Base-by-base conservation (phyloP, 805 yeast genomes). In the Ascoidea rubescens region DNA sequence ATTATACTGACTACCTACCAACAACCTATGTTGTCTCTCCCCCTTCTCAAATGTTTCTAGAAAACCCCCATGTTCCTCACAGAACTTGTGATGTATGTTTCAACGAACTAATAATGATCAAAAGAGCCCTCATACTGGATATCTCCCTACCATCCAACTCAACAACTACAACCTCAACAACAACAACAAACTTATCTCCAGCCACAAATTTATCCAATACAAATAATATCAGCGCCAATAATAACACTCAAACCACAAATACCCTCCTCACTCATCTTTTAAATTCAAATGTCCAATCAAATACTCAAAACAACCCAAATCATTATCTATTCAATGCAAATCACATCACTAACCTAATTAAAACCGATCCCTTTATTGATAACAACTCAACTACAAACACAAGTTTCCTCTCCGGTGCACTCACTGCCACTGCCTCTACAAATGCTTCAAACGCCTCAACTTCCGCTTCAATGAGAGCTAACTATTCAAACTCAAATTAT, bases 81-180 rank as follows among this genome's bases (percentile, higher is more conserved):
- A 70, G 90, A 48, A 86, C 95, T 0, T 87, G 96, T 60, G 84
- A 81, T 58, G 74, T 70, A 33, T 87, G 96, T 64, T 79, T 72
- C 30, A 79, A 74, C 6, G 91, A 83, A 61, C 67, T 84, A 47
- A 68, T 66, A 10, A 72, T 77, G 76, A 67, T 74, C 33, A 64
- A 73, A 42, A 60, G 62, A 12, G 78, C 80, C 0, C 28, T 21
- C 28, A 21, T 21, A 21, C 28, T 21, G 28, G 28, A 21, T 3
- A 21, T 21, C 28, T 21, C 28, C 28, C 58, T 76, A 37, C 8
- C 14, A 17, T 14, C 10, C 8, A 14, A 8, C 16, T 45, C 46
- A 8, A 14, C 28, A n/a, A n/a, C 10, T 14, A 8, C 8, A 5
- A 45, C 17, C 4, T n/a, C 46, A 45, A 45, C 8, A 10, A 10